phyloP scores from a whole-genome alignment of 805 yeast genomes.

The Metschnikowia vanudenii region DNA sequence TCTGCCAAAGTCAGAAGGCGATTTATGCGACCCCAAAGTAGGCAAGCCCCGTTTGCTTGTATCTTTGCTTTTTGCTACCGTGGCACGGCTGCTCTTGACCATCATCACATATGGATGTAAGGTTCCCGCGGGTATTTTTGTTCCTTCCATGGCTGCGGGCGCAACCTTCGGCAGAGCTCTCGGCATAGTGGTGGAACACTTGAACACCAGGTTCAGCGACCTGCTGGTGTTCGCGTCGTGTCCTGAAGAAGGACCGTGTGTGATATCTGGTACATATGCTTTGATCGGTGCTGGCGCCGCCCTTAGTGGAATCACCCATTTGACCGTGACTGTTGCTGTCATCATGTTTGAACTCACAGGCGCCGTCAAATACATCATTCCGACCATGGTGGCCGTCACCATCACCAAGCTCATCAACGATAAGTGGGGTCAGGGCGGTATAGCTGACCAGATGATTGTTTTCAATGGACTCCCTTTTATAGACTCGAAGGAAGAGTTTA shows the following conservation, averaged over 20 bases:
- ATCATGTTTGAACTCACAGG: conserved; percentile 97
- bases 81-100: conserved; percentile 67
- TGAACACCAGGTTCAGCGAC: conserved; percentile 32
- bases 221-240: conserved; percentile 36
- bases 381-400: conserved; percentile 95
- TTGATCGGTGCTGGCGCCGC: conserved; percentile 96
- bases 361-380: conserved; percentile 85
- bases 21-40: conserved; percentile 35
- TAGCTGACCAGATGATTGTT: conserved; percentile 91
- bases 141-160: conserved; percentile 96
- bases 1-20: conserved; percentile 43
- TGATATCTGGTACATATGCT: conserved; percentile 94
- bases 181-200: conserved; percentile 65
- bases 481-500: conserved; percentile 66
- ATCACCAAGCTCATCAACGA: conserved; percentile 80
- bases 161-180: conserved; percentile 90
- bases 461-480: conserved; percentile 87
- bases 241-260: conserved; percentile 46
- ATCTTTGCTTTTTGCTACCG: conserved; percentile 67
- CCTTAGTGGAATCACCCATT: conserved; percentile 88
- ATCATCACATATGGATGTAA: conserved; percentile 87
- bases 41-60: conserved; percentile 39
- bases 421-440: conserved; percentile 75
- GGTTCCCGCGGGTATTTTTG: conserved; percentile 97
- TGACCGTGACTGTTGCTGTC: conserved; percentile 89